Base-by-base conservation (phyloP, 1,284 basidiomycete species). In the Ustilago tritici region DNA sequence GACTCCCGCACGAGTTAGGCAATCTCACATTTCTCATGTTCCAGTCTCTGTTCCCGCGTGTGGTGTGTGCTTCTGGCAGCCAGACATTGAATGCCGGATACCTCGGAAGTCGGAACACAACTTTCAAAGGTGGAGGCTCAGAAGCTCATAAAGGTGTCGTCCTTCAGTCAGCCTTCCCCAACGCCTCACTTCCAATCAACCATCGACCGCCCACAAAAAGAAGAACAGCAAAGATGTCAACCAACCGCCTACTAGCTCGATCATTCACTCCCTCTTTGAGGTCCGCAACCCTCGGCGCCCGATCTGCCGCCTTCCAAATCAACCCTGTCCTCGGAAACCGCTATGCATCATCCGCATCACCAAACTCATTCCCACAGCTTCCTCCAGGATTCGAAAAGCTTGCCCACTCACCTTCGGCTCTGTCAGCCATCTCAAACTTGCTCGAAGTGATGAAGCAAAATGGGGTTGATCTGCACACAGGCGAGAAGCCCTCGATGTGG, bases 301-400 rank as follows among this genome's bases (percentile, higher is more conserved):
- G 23, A 28, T 41, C 19, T 40, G 5, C 32, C 17, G 15, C 54
- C 49, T 41, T 28, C 19, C 38, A 15, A 4, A 35, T 41, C 14
- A 50, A 17, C 56, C 10, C 34, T 17, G 31, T 54, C 40, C 3
- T 23, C 15, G 6, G 38, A 1, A 56, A 56, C 32, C 58, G 28
- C 38, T 75, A 65, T 36, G 74, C 74, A 36, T 72, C 74, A 5
- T 69, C 69, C 15, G 61, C 67, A 2, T 59, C 74, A n/a, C 73
- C 74, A 15, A 68, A 68, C 47, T 52, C 59, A 4, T 63, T 67
- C 56, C 70, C 75, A 1, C 75, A 73, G 31, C 63, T 83, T 9
- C 82, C 82, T 1, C 69, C 77, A 40, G 82, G 82, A 32, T 80
- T 83, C 35, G 82, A 83, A 61, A 83, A 83, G 61, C 65, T 83